Percentiles rank a stretch among this genome's conserved stretches.
Evolutionary conservation across 2,329 filamentous ascomycete species (phyloP).

Genomic region (Colletotrichum sp.): DNA sequence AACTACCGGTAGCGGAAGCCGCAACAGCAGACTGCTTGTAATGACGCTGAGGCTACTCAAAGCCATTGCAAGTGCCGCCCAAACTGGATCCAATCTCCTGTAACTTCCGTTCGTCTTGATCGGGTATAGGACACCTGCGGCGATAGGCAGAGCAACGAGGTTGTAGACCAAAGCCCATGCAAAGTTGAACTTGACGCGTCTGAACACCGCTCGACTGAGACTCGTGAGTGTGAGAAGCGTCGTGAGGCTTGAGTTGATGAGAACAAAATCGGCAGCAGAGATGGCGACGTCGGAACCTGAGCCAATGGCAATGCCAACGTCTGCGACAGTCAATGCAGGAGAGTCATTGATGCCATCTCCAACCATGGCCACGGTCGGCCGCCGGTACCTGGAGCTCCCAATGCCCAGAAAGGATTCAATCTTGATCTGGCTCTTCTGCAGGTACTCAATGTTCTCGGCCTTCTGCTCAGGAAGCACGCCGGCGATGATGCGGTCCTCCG

Average conservation of each 20-base stretch:
- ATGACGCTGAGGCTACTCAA: conserved; percentile 91
- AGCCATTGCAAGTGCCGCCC: conserved; percentile 93
- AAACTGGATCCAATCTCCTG: conserved; percentile 75
- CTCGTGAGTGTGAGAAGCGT: conserved; percentile 78
- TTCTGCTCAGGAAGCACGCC: conserved; percentile 88
- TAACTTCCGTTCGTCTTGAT: conserved; percentile 56
- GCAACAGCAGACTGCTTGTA: conserved; percentile 77
- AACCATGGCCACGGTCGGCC: conserved; percentile 75
- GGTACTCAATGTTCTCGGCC: conserved; percentile 70
- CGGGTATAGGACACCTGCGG: conserved; percentile 78
- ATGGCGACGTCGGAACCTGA: conserved; percentile 86
- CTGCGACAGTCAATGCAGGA: conserved; percentile 80
- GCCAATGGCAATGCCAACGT: conserved; percentile 85
- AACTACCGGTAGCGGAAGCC: conserved; percentile 31
- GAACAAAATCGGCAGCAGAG: conserved; percentile 80
- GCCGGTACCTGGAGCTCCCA: conserved; percentile 39
- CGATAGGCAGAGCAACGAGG: conserved; percentile 76
- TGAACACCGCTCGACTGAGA: conserved; percentile 75
- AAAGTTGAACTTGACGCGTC: conserved; percentile 84
- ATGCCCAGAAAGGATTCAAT: neutral
- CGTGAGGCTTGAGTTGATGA: conserved; percentile 73
- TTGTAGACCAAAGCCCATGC: conserved; percentile 88
- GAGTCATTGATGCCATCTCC: conserved; percentile 92
- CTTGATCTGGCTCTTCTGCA: conserved; percentile 51
- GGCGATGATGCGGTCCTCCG: conserved; percentile 76